Evolutionary conservation across 768 basidiomycete species (phyloP), one percentile per base, ranked within the genome.

Genomic region (Xanthoconium purpureum): DNA sequence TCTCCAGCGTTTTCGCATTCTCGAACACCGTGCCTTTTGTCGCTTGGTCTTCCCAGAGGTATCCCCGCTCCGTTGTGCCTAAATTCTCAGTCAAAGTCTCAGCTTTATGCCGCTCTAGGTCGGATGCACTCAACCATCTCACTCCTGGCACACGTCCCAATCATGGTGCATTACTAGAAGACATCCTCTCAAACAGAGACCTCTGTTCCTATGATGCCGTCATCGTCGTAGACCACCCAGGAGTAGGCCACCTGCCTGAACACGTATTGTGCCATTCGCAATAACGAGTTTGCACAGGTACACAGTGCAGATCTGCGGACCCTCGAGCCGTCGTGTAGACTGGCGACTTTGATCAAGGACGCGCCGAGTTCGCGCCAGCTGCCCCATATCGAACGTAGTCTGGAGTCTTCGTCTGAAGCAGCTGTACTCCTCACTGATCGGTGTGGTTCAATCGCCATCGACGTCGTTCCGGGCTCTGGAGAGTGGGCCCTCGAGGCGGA

Each of bases 231-330:
- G 80, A 88, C 59, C 89, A 91, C 50, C 82, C 85, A 11, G 87
- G 88, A 24, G 90, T 91, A 68, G 57, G 85, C 77, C 55, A 28
- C 33, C 50, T 33, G 38, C 4, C 29, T 37, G 38, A 24, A 12
- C 28, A n/a, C 29, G 13, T 36, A 20, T 39, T 20, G 44, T 50
- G 6, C 33, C 37, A 50, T 33, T 14, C 20, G 13, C 53, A 37
- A 32, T 58, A 33, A 58, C 63, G 50, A 28, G 40, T 11, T 30
- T 20, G 39, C 30, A 14, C 63, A 91, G 89, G 74, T 88, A 5
- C 89, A 87, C 63, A 85, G 87, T 28, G 85, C 88, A n/a, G 89
- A 91, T 74, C 74, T 91, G 40, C 84, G 86, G 32, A 70, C 73
- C 11, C 81, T 91, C 20, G 70, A 80, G 7, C 73, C 82, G 10